Percentiles rank a stretch among this genome's conserved stretches.
phyloP scores from a whole-genome alignment of 2,329 filamentous ascomycete genomes.

The Apiospora hydei region DNA sequence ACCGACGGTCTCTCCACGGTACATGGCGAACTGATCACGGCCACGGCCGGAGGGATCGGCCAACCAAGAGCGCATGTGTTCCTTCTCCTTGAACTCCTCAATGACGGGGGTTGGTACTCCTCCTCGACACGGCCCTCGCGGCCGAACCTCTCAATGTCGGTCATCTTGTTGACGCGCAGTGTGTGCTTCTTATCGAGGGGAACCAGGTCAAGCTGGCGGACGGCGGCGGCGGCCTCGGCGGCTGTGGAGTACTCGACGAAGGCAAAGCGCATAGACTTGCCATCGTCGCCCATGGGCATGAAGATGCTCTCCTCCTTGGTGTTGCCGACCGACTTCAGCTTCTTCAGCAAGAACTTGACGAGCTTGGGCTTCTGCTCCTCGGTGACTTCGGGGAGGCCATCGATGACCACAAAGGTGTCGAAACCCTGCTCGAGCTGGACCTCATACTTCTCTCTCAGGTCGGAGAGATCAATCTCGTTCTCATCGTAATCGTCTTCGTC shows the following conservation, averaged over 20 bases:
- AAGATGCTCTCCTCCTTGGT: slow-evolving; percentile 86
- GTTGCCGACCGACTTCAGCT: slow-evolving; percentile 85
- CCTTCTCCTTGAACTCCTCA: slow-evolving; percentile 86
- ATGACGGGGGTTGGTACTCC: slow-evolving; percentile 85
- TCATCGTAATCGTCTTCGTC: slow-evolving; percentile 86
- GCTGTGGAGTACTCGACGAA: slow-evolving; percentile 96
- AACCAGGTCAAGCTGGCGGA: slow-evolving; percentile 84
- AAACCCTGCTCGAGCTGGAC: slow-evolving; percentile 95
- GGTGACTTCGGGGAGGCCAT: slow-evolving; percentile 88
- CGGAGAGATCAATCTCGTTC: slow-evolving; percentile 93
- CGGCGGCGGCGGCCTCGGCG: slow-evolving; percentile 87
- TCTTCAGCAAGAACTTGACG: slow-evolving; percentile 94
- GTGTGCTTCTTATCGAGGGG: slow-evolving; percentile 97
- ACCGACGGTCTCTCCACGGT: slow-evolving; percentile 87
- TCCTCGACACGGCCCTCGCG: slow-evolving; percentile 93
- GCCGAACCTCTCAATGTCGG: slow-evolving; percentile 95
- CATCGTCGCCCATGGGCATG: slow-evolving; percentile 92
- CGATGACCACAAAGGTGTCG: slow-evolving; percentile 94
- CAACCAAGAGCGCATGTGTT: slow-evolving; percentile 94
- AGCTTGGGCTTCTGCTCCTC: slow-evolving; percentile 94
- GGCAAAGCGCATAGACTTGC: slow-evolving; percentile 88
- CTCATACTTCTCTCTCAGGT: slow-evolving; percentile 93
- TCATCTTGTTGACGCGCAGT: slow-evolving; percentile 95
- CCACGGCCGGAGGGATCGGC: slow-evolving; percentile 80
- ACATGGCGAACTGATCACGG: slow-evolving; percentile 96